These are phyloP conservation scores for Starmerella gropengiesseri DNA, from an alignment of 805 yeast genomes.

Conservation along the genomic window DNA sequence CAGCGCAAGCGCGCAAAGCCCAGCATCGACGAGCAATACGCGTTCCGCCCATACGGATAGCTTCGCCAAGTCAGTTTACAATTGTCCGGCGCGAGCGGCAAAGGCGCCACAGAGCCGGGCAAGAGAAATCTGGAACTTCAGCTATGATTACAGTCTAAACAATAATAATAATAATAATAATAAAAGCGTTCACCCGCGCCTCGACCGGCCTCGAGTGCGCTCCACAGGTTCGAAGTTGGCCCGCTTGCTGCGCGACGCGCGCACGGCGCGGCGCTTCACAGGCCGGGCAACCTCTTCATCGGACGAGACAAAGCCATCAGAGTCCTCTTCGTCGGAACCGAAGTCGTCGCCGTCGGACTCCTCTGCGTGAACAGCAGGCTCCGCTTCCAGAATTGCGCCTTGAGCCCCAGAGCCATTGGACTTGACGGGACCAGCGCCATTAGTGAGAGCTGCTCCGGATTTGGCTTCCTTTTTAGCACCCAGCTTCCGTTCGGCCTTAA, in stretches of 20 bases:
- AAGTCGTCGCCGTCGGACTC: not conserved
- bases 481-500: no score
- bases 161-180: not conserved
- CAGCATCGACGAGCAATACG: constrained; percentile 13
- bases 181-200: not conserved
- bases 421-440: no score
- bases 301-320: constrained; percentile 3
- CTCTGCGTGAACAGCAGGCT: not conserved
- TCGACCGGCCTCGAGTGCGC: constrained; percentile 2
- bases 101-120: not conserved
- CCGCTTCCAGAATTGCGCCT: not conserved
- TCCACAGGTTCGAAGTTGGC: constrained; percentile 7
- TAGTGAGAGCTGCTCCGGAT: no score
- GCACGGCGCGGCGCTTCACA: constrained; percentile 3
- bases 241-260: constrained; percentile 3
- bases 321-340: not conserved
- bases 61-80: not conserved
- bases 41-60: constrained; percentile 17
- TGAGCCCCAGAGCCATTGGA: no score
- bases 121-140: not conserved
- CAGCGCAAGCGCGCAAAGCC: not conserved
- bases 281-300: constrained; percentile 6
- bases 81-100: not conserved
- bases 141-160: not conserved
- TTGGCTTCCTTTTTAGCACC: no score